These are phyloP conservation scores for Tremella mesenterica DNA, from an alignment of 768 basidiomycete genomes.

Conservation along the genomic window DNA sequence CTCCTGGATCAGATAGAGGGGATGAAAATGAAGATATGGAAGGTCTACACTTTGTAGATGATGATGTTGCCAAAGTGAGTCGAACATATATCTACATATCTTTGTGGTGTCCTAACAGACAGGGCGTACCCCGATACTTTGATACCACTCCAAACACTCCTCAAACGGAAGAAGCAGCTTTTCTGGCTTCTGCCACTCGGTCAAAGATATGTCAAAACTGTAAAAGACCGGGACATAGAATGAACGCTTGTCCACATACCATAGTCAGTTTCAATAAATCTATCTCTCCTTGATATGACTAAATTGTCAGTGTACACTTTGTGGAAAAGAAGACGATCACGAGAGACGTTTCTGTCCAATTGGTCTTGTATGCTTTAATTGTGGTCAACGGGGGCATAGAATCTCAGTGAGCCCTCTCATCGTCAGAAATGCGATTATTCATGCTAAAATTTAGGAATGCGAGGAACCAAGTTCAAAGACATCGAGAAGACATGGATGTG, in stretches of 20 bases:
- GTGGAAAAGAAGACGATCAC: conserved; percentile 34
- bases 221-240: conserved; percentile 32
- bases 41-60: conserved; percentile 32
- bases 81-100: neutral
- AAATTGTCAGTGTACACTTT: conserved; percentile 22
- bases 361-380: conserved; percentile 33
- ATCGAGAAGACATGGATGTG: conserved; percentile 23
- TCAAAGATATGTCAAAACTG: conserved; percentile 29
- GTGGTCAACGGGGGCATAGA: conserved; percentile 30
- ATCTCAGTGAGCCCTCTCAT: conserved; percentile 5
- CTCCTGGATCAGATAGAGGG: conserved; percentile 7
- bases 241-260: conserved; percentile 25
- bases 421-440: neutral
- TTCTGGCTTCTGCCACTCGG: conserved; percentile 33
- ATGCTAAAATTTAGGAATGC: conserved; percentile 24
- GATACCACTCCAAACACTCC: conserved; percentile 12
- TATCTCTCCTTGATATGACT: neutral
- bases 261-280: conserved; percentile 18
- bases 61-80: conserved; percentile 26
- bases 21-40: conserved; percentile 19
- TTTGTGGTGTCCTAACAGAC: neutral
- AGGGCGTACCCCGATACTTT: conserved; percentile 33
- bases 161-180: conserved; percentile 23
- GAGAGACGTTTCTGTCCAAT: conserved; percentile 33
- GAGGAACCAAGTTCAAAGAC: conserved; percentile 17